Base-by-base conservation (phyloP, 1,139 yeast genomes). In the Suhomyces bolitotheri region DNA sequence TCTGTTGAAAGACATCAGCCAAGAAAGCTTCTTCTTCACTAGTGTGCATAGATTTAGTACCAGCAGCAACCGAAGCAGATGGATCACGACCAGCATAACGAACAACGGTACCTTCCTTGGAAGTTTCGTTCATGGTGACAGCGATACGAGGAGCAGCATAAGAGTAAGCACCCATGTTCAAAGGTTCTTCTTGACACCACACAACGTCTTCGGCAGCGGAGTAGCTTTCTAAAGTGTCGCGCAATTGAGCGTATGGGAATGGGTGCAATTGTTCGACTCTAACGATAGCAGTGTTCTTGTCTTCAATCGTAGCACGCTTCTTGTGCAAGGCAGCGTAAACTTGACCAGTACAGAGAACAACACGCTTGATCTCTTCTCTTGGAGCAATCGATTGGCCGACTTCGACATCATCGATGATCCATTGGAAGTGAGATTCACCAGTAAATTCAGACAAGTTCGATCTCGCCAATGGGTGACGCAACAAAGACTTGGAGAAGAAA, bases 121-220 rank as follows among this genome's bases (percentile, higher is more conserved):
- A 77, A 42, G 96, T 84, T 68, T 87, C 87, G 47, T 73, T 75
- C 62, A 92, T 66, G 29, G 82, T 75, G 32, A 95, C 85, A 43
- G 71, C 67, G 42, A 92, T 64, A 71, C 98, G 85, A 61, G 97
- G 98, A 46, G 75, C 72, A 42, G 73, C 89, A 56, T 60, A 88
- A 24, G 83, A 60, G 85, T 85, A 90, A 34, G 87, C 72, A 66
- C 98, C 98, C 82, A 92, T 92, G 73, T 94, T 94, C 70, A 92
- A 78, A 53, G 98, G 98, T 74, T 94, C 99, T 73, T 94, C 99
- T 73, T 94, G 98, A 67, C 95, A 84, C 94, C 94, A 94, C 31
- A 89, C 95, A 53, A 94, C 71, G 61, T 94, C 98, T 64, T 84
- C 82, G 45, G 83, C 60, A 62, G 81, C 81, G 58, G 95, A 88